Conservation (phyloP, 495 filamentous ascomycete species). For the Penicillium ucsense region DNA sequence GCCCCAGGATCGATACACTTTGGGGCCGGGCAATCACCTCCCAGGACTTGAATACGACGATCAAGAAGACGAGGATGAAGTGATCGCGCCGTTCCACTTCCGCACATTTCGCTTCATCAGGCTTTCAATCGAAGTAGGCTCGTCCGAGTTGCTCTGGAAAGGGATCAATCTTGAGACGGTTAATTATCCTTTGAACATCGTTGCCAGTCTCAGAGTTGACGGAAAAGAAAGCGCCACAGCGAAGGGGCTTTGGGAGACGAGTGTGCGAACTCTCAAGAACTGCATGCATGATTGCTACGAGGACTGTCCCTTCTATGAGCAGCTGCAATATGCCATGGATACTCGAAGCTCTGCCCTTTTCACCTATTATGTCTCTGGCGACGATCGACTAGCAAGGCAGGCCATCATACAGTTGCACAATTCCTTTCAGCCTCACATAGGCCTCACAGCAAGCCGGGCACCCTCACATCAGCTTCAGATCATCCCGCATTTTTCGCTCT, state of each 20-base stretch:
- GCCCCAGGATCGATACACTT: conserved; percentile 13
- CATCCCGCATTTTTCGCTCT: conserved; percentile 20
- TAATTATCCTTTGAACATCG: conserved; percentile 6
- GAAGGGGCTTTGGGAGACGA: conserved; percentile 15
- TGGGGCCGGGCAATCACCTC: conserved; percentile 1
- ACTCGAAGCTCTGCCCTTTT: conserved; percentile 17
- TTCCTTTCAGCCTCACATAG: conserved; percentile 11
- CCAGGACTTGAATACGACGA: conserved; percentile 4
- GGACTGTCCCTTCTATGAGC: conserved; percentile 26
- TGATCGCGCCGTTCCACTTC: conserved; percentile 15
- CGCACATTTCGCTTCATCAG: conserved; percentile 21
- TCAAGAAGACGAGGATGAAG: too few relatives aligned
- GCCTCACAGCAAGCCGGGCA: conserved; percentile 20
- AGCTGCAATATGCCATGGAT: conserved; percentile 21
- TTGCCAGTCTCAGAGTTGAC: too few relatives aligned
- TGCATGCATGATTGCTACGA: conserved; percentile 23
- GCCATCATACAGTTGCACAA: conserved; percentile 11
- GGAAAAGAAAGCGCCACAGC: conserved; percentile 1
- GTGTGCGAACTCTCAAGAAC: conserved; percentile 14
- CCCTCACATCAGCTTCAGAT: conserved; percentile 26
- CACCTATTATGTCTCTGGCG: conserved; percentile 15
- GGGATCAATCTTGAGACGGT: conserved; percentile 8
- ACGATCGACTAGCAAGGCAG: conserved; percentile 19
- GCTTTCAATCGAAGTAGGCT: conserved; percentile 5
- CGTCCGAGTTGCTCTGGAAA: conserved; percentile 1